phyloP scores from a whole-genome alignment of 768 basidiomycete genomes.

The Heimioporus sp. region DNA sequence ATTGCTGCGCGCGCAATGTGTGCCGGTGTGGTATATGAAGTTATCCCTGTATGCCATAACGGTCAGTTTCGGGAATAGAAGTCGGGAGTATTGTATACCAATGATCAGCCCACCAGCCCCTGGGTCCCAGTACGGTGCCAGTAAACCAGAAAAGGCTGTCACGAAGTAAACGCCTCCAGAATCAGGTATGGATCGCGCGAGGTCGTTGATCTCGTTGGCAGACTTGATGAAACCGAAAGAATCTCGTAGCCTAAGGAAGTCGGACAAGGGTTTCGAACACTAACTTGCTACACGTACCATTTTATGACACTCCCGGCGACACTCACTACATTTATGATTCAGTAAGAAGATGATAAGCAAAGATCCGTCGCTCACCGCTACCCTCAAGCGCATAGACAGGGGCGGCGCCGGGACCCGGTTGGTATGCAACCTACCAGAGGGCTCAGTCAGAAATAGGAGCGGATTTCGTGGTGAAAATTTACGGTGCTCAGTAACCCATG shows the following conservation, averaged over 20 bases:
- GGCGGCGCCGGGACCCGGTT: slow-evolving; percentile 72
- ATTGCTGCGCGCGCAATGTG: slow-evolving; percentile 95
- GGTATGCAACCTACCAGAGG: slow-evolving; percentile 73
- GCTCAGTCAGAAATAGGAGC: neutral
- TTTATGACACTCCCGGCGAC: slow-evolving; percentile 96
- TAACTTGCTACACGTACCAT: slow-evolving; percentile 47
- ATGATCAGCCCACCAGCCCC: slow-evolving; percentile 85
- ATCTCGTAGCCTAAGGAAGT: slow-evolving; percentile 70
- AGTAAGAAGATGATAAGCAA: neutral
- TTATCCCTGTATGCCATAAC: slow-evolving; percentile 48
- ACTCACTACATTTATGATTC: slow-evolving; percentile 51
- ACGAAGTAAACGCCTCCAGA: slow-evolving; percentile 96
- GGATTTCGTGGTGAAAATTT: slow-evolving; percentile 10
- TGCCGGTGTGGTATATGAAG: slow-evolving; percentile 85
- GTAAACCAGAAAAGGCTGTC: slow-evolving; percentile 91
- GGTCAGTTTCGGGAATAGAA: neutral
- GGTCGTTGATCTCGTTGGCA: slow-evolving; percentile 79
- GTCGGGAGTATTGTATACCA: slow-evolving; percentile 38
- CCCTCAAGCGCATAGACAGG: slow-evolving; percentile 95
- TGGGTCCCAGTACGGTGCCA: slow-evolving; percentile 98
- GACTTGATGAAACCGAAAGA: slow-evolving; percentile 79
- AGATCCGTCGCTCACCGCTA: slow-evolving; percentile 59
- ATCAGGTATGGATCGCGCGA: slow-evolving; percentile 73
- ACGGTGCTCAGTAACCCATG: slow-evolving; percentile 92
- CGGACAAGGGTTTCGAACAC: neutral